These are phyloP conservation scores for Avena eriantha DNA, from an alignment of 176 grass and related monocot species.

Conservation along the genomic window DNA sequence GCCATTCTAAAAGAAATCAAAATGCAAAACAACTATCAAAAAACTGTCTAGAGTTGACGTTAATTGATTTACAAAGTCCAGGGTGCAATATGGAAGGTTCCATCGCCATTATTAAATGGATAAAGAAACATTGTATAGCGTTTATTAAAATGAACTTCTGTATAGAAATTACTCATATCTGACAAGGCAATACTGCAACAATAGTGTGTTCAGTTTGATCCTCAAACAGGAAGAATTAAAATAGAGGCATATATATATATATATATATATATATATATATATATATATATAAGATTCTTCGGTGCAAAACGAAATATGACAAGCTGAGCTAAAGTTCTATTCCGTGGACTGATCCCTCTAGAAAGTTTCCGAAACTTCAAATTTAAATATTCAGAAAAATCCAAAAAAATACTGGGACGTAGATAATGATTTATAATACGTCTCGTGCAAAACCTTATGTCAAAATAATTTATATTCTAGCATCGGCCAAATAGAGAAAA, in stretches of 20 bases:
- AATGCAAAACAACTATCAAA: not conserved
- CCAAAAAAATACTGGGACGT: no score
- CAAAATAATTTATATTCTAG: no score
- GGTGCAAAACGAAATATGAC: not conserved
- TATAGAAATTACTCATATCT: not conserved
- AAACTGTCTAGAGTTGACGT: not conserved
- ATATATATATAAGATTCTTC: no score
- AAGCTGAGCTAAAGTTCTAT: not conserved
- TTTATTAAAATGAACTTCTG: not conserved
- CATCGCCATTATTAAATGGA: not conserved
- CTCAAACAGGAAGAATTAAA: not conserved
- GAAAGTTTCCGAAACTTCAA: no score
- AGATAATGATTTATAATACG: no score
- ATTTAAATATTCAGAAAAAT: no score
- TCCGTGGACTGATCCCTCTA: not conserved
- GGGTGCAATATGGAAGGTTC: not conserved
- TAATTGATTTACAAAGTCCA: not conserved
- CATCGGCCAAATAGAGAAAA: no score
- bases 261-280: no score
- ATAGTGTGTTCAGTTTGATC: not conserved
- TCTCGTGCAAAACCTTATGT: no score
- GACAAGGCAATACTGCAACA: not conserved
- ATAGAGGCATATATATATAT: no score
- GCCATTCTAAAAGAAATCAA: no score
- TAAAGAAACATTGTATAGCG: not conserved